Base-by-base conservation (phyloP, 2,329 filamentous ascomycete species). In the Bimuria novae-zelandiae region DNA sequence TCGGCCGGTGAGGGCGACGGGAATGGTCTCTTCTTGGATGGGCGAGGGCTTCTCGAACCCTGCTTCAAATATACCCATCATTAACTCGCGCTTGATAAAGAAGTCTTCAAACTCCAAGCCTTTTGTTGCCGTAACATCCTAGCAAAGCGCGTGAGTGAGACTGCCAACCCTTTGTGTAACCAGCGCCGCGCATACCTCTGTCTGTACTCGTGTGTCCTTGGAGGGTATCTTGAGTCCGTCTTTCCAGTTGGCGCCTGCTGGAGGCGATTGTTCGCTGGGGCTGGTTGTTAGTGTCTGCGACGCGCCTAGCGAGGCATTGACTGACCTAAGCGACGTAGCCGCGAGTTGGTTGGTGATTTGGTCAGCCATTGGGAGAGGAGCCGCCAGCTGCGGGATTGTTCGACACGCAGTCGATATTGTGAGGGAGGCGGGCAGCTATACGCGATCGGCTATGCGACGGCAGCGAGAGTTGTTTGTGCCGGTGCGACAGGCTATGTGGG, bases 51-150 rank as follows among this genome's bases (percentile, higher is more conserved):
- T 97, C 76, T 99, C 94, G 76, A 97, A 99, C 59, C 94, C 94
- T 64, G 94, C 94, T 80, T 99, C 94, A 76, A 97, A 99, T 63
- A 99, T 97, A 58, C 94, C 94, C 93, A 97, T 99, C 79, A 99
- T 85, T 56, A 99, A 80, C 73, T 96, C 90, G 72, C 94, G 85
- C 80, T 96, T 96, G 66, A 99, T 88, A 62, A 89, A 89, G 74
- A 99, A 97, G 64, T 97, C 90, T 77, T 99, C 95, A 71, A 97
- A 99, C 66, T 99, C 94, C 57, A 99, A 82, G 56, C 94, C 94
- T 79, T 97, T 97, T 27, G 93, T 99, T 68, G 92, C 92, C 52
- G 93, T 97, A 57, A 99, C 95, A 89, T 99, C 94, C 89, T 96
- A 58, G 69, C 17, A 36, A n/a, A 35, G 21, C 14, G 36, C 45